Conservation (phyloP, 1,284 basidiomycete genomes). For the Ganoderma meredithae region DNA sequence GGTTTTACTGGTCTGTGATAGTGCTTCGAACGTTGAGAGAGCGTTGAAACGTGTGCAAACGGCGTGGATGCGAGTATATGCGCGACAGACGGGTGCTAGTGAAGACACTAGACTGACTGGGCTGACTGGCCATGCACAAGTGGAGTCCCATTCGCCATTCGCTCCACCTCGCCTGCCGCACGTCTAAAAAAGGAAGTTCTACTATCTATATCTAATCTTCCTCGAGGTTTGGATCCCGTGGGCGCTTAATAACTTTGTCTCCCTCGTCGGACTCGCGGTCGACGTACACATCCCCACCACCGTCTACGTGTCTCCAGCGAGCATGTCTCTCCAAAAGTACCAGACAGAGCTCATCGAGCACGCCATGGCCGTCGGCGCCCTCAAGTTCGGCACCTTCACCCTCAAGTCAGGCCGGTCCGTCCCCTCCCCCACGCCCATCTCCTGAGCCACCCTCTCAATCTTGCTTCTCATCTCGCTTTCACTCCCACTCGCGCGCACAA, state of each 20-base stretch:
- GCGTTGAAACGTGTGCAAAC: not conserved
- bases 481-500: constrained; percentile 5
- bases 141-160: not conserved
- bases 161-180: not conserved
- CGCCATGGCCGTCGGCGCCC: constrained; percentile 63
- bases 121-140: not conserved
- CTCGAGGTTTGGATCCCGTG: no score
- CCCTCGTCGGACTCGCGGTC: not conserved
- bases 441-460: constrained; percentile 11
- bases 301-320: not conserved
- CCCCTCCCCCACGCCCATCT: constrained; percentile 11
- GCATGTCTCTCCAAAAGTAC: constrained; percentile 44
- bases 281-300: not conserved
- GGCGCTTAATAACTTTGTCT: not conserved
- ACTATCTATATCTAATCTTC: not conserved
- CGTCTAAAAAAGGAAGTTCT: not conserved
- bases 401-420: constrained; percentile 94
- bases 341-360: constrained; percentile 57
- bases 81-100: not conserved
- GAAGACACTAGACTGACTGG: not conserved
- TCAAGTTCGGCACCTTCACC: constrained; percentile 91
- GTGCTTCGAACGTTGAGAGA: not conserved
- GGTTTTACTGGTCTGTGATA: not conserved
- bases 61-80: not conserved
- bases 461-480: not conserved